Percentiles rank a stretch among this genome's conserved stretches.
Conservation (phyloP, 768 basidiomycete species). For the Russula brevipes region DNA sequence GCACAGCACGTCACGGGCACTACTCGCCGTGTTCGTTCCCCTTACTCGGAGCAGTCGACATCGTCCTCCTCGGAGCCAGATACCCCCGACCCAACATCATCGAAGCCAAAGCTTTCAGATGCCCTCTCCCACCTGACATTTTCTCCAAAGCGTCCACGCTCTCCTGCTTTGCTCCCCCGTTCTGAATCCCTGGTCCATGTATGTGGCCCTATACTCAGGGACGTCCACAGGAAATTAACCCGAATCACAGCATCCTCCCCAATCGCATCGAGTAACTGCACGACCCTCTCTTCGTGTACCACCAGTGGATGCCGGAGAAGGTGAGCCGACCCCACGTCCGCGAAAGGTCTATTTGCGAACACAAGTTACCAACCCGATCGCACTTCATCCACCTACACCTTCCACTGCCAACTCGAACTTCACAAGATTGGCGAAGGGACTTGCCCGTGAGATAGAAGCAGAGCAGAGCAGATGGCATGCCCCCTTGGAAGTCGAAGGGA, state of each 20-base stretch:
- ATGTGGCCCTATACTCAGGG: not conserved
- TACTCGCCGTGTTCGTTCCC: constrained; percentile 41
- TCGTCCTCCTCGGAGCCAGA: constrained; percentile 46
- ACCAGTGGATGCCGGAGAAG: constrained; percentile 7
- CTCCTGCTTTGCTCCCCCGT: constrained; percentile 18
- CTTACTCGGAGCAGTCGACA: constrained; percentile 39
- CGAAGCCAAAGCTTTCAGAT: constrained; percentile 64
- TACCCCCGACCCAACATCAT: constrained; percentile 36
- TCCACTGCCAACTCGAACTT: constrained; percentile 52
- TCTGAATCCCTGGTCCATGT: constrained; percentile 6
- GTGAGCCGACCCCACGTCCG: constrained; percentile 22
- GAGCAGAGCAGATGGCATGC: constrained; percentile 31
- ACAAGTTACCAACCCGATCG: constrained; percentile 38
- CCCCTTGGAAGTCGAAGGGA: constrained; percentile 12
- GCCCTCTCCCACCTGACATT: constrained; percentile 65
- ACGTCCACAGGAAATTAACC: not conserved
- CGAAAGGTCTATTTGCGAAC: constrained; percentile 10
- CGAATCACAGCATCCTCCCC: not conserved
- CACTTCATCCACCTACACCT: constrained; percentile 58
- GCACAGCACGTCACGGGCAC: constrained; percentile 47
- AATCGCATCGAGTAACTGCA: not conserved
- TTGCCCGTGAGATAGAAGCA: constrained; percentile 50
- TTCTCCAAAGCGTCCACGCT: constrained; percentile 69
- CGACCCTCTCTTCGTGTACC: constrained; percentile 8
- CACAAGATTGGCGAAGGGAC: constrained; percentile 51